Evolutionary conservation across 352 stramenopile species (phyloP), one percentile per base, ranked within the genome.

Genomic region (Phytophthora gonapodyides): DNA sequence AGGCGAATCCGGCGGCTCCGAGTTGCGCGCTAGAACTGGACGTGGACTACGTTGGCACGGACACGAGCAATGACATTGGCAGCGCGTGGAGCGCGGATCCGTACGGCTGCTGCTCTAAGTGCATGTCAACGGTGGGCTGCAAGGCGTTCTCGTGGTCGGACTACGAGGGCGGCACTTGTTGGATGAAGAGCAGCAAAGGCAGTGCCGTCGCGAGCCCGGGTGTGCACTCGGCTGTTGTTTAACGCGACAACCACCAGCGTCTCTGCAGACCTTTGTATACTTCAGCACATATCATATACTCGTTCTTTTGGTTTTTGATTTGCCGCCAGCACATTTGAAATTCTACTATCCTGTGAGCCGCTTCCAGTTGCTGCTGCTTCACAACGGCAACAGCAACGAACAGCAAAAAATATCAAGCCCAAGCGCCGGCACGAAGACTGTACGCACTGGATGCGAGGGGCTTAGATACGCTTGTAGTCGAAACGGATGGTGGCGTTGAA

Each of bases 101-200:
- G 11, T 73, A 69, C 30, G 57, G 52, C 2, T 76, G 68, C 10
- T 76, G 68, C 40, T 70, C 58, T 15, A 73, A 70, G 24, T 76
- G 68, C 31, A 69, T 73, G 57, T 19, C 46, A 37, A 59, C 34
- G n/a, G 51, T 31, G 3, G 57, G 57, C 21, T 65, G 57, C 33
- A 47, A 60, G 4, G 48, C 57, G 21, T 87, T 75, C 53, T 66
- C 77, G 21, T 88, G 73, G 72, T 76, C 38, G 17, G 71, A 73
- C 43, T 66, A 57, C 61, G 62, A 72, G 31, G 62, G 61, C 19
- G 75, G 80, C 21, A 81, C 71, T 8, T 88, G 76, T 67, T 88
- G 67, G 59, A 61, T 88, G 40, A 88, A 88, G 67, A 85, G 64
- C 31, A 41, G 17, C 40, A 76, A 78, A 42, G 61, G 69, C 10